Base-by-base conservation (phyloP, 495 filamentous ascomycete species). In the Penicillium arizonense region DNA sequence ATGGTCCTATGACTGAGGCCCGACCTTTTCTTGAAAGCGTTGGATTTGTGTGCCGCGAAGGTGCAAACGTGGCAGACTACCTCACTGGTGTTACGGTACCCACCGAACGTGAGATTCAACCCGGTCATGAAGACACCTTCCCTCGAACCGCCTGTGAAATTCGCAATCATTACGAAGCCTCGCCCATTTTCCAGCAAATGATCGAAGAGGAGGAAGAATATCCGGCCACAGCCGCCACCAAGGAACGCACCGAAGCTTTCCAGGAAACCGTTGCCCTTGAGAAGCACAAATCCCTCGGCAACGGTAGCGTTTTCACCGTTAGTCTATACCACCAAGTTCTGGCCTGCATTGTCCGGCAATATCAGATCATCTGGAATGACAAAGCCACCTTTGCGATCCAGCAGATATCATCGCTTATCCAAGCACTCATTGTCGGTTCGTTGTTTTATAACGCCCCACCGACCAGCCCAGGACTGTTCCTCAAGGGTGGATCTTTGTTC, bases 21-120 rank as follows among this genome's bases (percentile, higher is more conserved):
- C 73, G 74, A 30, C 73, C 75, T 21, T 88, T 83, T 60, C 86
- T 90, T 65, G 77, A 82, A 53, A 73, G 77, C 1, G 63, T 87
- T 0, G 86, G 86, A 8, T 88, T 86, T 52, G 54, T 78, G 28
- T 84, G 80, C 40, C 77, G 80, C 0, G 76, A 83, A 0, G 71
- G 87, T 11, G 77, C 80, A 44, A 90, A 85, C 30, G 84, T 84
- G 1, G 81, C 84, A 4, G 84, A 88, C 57, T 76, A 86, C 65
- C 63, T 91, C 11, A 89, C 86, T 2, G 78, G 82, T 12, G 71
- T 88, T 21, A 89, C 87, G 3, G 84, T 85, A 60, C 81, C 85
- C 1, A 69, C 71, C 4, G 85, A 88, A 54, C 72, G 88, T 13
- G 64, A 67, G 10, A 76, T 84, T 34, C 75, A 75, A 0, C 64